Base-by-base conservation (phyloP, 192 early-diverging fungal genomes). In the Linnemannia zychae region DNA sequence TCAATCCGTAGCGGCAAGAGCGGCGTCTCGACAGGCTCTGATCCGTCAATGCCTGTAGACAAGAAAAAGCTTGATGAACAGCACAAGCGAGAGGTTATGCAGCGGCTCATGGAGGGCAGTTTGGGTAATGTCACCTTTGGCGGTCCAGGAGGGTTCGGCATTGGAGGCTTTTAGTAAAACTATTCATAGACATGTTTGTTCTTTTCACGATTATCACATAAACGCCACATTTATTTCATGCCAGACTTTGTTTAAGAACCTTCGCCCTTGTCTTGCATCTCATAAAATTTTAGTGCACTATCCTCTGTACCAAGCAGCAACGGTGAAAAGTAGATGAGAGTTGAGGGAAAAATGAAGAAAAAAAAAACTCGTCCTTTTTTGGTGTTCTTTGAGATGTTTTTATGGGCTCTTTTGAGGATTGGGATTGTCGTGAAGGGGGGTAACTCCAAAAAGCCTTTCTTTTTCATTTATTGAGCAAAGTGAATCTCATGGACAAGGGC, bases 21-120 rank as follows among this genome's bases (percentile, higher is more conserved):
- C 28, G 75, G 60, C 15, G 44, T 44, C 31, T 72, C 74, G 20
- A 20, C 50, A 11, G 81, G 57, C 12, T 77, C 81, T 0, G 67
- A 76, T 28, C 11, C 12, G 13, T 33, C 57, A 44, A 46, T 36
- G 13, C n/a, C 31, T 18, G 36, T 38, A 36, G 79, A 80, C 48
- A 76, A 75, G 31, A 82, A 82, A 71, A 74, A 80, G 66, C 31
- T 67, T 6, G 81, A 82, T 3, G 81, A 76, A n/a, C 74, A 71
- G n/a, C 81, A 77, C 48, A 76, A 74, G 50, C 74, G 74, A 31
- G 81, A 82, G 34, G 81, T 82, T 40, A 82, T 82, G 81, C 63
- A 73, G 38, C 63, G 60, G 57, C 63, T 82, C 33, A 33, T 82
- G 18, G 75, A 82, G 18, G 75, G 75, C 28, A 73, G 22, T 33